A percentile compares a stretch with the other conserved stretches of the same genome.
Evolutionary conservation across 2,329 filamentous ascomycete species (phyloP).

Genomic region (Hypoxylon sp.): DNA sequence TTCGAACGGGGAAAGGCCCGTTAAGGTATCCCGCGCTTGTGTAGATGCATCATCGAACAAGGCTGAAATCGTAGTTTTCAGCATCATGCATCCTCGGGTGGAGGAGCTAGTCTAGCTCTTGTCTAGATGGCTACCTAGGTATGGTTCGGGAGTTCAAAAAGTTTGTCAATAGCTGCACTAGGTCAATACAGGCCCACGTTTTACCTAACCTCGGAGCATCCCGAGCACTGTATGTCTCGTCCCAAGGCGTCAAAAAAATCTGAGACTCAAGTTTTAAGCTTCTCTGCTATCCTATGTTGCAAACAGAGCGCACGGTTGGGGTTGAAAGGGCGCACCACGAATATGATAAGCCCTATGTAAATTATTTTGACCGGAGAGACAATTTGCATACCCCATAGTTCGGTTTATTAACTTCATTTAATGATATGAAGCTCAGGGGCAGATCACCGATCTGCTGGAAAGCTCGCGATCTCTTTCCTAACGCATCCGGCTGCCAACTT

Average conservation of each 20-base stretch:
- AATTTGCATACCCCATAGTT: not conserved
- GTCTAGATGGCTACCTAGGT: not conserved
- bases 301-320: slow-evolving; percentile 18
- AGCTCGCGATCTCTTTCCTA: slow-evolving; percentile 9
- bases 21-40: not conserved
- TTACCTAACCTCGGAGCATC: not conserved
- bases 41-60: not conserved
- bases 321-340: not conserved
- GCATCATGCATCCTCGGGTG: not conserved
- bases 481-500: not conserved
- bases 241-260: not conserved
- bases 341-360: slow-evolving; percentile 21
- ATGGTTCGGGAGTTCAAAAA: not conserved
- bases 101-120: not conserved
- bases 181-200: not conserved
- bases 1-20: not conserved
- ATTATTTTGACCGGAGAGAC: not conserved
- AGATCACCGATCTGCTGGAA: not conserved
- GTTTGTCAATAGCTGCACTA: slow-evolving; percentile 1
- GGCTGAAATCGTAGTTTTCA: slow-evolving; percentile 5
- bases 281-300: not conserved
- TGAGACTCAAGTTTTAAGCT: not conserved
- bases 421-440: not conserved
- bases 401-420: not conserved
- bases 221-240: not conserved